Conservation (phyloP, 257 asterid species). For the Plantago major region DNA sequence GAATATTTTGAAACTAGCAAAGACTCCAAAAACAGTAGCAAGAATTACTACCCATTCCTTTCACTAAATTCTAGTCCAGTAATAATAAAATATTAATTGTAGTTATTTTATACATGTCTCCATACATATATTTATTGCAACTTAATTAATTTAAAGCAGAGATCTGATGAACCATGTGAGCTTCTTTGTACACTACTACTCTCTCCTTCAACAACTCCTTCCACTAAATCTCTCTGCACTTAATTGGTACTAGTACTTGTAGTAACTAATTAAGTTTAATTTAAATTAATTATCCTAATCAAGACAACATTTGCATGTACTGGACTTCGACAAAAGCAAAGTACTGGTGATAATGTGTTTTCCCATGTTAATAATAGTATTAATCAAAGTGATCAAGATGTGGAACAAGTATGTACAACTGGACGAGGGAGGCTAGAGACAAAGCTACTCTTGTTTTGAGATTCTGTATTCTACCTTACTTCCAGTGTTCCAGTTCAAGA, state of each 20-base stretch:
- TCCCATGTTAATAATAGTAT: constrained; percentile 10
- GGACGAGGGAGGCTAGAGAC: constrained; percentile 16
- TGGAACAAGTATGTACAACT: constrained; percentile 14
- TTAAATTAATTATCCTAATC: constrained; percentile 27
- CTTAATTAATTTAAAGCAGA: constrained; percentile 26
- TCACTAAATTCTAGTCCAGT: constrained; percentile 28
- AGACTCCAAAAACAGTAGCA: constrained; percentile 35
- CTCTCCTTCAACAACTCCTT: constrained; percentile 16
- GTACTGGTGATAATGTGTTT: constrained; percentile 25
- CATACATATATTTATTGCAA: neutral
- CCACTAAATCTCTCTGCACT: constrained; percentile 41
- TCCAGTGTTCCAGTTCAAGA: constrained; percentile 5
- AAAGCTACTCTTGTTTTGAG: neutral
- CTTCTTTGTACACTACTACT: constrained; percentile 10
- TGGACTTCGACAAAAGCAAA: constrained; percentile 30
- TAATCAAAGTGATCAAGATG: constrained; percentile 17
- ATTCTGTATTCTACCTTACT: constrained; percentile 2
- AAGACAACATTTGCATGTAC: constrained; percentile 35
- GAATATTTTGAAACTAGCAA: constrained; percentile 40
- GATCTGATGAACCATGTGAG: constrained; percentile 59
- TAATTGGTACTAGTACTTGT: constrained; percentile 41
- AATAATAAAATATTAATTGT: neutral
- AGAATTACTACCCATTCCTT: constrained; percentile 35
- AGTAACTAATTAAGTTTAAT: neutral
- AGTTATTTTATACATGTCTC: neutral